Evolutionary conservation across 83 land plant species (phyloP).

Genomic region (Picea mariana): DNA sequence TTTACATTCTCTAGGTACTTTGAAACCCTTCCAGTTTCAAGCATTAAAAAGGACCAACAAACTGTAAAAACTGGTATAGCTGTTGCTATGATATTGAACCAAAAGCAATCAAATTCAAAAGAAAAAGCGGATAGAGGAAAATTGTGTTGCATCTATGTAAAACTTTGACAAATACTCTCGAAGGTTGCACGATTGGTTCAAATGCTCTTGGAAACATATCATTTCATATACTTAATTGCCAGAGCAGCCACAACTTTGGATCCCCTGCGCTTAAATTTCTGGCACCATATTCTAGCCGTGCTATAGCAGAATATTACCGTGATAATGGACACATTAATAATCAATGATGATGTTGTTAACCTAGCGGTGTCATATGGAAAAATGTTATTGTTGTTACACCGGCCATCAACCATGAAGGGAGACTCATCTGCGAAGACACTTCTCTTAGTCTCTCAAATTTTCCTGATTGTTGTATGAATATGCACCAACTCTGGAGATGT

Average conservation of each 20-base stretch:
- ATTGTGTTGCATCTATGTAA: background rate
- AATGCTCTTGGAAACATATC: background rate
- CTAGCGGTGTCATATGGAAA: background rate
- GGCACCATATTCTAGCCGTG: background rate
- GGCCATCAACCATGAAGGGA: background rate
- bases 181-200: background rate
- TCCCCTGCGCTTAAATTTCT: background rate
- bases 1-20: too few species aligned
- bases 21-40: too few species aligned
- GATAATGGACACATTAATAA: background rate
- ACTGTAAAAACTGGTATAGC: background rate
- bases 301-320: background rate
- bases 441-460: too few species aligned
- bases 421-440: too few species aligned
- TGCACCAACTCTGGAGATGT: too few species aligned
- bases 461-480: too few species aligned
- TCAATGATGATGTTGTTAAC: background rate
- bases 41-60: background rate
- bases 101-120: background rate
- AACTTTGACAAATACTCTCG: background rate
- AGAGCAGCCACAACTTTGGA: background rate
- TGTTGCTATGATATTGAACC: background rate
- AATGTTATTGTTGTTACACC: background rate
- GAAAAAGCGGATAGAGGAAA: background rate
- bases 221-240: background rate